phyloP scores from a whole-genome alignment of 495 filamentous ascomycete genomes.

The Thermothielavioides terrestris region DNA sequence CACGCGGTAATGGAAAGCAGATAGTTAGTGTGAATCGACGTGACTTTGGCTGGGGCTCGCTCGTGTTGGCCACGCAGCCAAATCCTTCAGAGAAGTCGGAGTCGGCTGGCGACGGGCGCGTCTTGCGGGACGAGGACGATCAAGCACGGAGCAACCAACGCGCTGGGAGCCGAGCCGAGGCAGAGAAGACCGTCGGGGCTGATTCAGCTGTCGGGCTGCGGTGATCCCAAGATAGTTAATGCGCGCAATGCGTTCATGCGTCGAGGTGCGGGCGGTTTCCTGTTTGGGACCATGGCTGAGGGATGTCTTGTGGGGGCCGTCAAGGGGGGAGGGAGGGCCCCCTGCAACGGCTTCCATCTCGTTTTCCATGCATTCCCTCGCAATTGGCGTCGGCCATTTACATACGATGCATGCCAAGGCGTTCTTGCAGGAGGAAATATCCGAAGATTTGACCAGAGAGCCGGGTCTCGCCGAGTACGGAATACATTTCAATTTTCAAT shows the following conservation, averaged over 20 bases:
- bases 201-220: constrained; percentile 20
- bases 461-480: neutral
- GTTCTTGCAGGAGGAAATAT: constrained; percentile 3
- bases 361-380: constrained; percentile 10
- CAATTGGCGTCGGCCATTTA: neutral
- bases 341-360: constrained; percentile 4
- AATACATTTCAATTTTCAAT: too few relatives aligned
- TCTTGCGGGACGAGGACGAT: constrained; percentile 16
- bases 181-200: constrained; percentile 10
- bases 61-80: too few relatives aligned
- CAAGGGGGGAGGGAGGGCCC: neutral
- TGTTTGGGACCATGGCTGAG: neutral
- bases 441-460: neutral
- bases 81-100: too few relatives aligned
- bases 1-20: too few relatives aligned
- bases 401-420: constrained; percentile 5
- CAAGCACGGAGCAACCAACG: constrained; percentile 18
- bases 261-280: neutral
- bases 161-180: constrained; percentile 13
- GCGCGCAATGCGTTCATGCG: constrained; percentile 29
- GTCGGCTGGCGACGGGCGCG: neutral
- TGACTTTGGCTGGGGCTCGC: too few relatives aligned
- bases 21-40: too few relatives aligned
- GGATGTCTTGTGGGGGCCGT: neutral
- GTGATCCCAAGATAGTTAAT: constrained; percentile 25